These are phyloP conservation scores for Phytophthora rubi DNA, from an alignment of 352 stramenopile species.

Conservation along the genomic window DNA sequence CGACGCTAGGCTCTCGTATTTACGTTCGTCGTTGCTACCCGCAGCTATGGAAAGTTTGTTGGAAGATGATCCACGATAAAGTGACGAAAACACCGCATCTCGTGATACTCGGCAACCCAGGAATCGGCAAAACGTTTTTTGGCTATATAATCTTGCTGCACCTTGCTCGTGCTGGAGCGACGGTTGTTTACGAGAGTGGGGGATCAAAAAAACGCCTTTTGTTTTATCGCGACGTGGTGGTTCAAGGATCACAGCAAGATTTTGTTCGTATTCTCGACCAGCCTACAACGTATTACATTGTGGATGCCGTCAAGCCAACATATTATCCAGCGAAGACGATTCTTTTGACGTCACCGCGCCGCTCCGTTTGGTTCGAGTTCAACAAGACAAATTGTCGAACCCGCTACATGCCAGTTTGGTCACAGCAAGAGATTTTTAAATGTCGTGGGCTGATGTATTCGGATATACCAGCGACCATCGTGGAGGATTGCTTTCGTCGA, in stretches of 20 bases:
- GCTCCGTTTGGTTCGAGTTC: slow-evolving; percentile 32
- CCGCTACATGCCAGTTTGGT: not conserved
- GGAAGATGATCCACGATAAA: slow-evolving; percentile 20
- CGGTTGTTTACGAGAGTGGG: slow-evolving; percentile 35
- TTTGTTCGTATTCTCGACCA: slow-evolving; percentile 36
- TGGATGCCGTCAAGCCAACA: slow-evolving; percentile 36
- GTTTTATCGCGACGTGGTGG: slow-evolving; percentile 5
- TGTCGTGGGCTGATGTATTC: slow-evolving; percentile 1
- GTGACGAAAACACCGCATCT: slow-evolving; percentile 35
- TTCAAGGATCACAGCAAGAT: slow-evolving; percentile 29
- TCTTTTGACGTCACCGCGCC: slow-evolving; percentile 32
- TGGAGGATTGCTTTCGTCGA: slow-evolving; percentile 1
- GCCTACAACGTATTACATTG: slow-evolving; percentile 34
- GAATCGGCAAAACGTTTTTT: slow-evolving; percentile 40
- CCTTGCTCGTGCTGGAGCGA: slow-evolving; percentile 27
- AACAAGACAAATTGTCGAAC: slow-evolving; percentile 33
- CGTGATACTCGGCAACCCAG: slow-evolving; percentile 41
- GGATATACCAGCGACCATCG: not conserved
- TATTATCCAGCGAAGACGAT: slow-evolving; percentile 34
- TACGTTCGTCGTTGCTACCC: slow-evolving; percentile 36
- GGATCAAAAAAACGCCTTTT: slow-evolving; percentile 3
- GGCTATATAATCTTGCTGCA: slow-evolving; percentile 36
- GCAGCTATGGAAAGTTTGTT: slow-evolving; percentile 19
- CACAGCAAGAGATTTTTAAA: not conserved
- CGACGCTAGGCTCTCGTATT: slow-evolving; percentile 19